These are phyloP conservation scores for Lanmaoa rubissima DNA, from an alignment of 768 basidiomycete genomes.

Conservation along the genomic window DNA sequence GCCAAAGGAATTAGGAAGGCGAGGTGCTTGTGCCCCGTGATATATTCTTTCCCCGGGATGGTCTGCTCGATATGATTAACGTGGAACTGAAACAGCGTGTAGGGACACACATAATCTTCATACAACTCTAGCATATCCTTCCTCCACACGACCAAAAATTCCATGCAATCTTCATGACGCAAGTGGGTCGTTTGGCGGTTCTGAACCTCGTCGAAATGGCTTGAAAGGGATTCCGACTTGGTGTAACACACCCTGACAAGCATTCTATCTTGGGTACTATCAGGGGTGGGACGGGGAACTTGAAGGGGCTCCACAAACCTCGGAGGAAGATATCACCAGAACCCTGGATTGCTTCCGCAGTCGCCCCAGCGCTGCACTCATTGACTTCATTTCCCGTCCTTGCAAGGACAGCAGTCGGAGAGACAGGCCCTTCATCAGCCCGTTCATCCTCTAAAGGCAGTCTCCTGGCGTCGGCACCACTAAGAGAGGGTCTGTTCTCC, in stretches of 20 bases:
- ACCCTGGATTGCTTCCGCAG: conserved; percentile 27
- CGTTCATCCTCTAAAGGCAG: conserved; percentile 1
- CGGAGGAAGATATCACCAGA: conserved; percentile 65
- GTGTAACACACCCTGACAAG: conserved; percentile 74
- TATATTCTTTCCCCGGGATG: conserved; percentile 65
- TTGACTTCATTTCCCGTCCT: conserved; percentile 55
- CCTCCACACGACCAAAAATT: conserved; percentile 87
- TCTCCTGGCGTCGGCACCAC: conserved; percentile 13
- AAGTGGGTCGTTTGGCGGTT: conserved; percentile 64
- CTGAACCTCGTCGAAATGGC: conserved; percentile 61
- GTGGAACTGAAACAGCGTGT: neutral
- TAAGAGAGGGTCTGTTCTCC: conserved; percentile 24
- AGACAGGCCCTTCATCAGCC: conserved; percentile 39
- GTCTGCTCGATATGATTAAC: conserved; percentile 37
- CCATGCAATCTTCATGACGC: conserved; percentile 66
- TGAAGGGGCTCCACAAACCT: conserved; percentile 47
- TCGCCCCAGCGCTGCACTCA: conserved; percentile 65
- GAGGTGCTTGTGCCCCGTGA: conserved; percentile 72
- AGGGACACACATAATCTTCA: conserved; percentile 69
- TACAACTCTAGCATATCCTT: conserved; percentile 79
- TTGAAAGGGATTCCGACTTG: conserved; percentile 46
- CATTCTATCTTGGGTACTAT: conserved; percentile 72
- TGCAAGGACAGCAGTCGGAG: conserved; percentile 66
- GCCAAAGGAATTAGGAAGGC: conserved; percentile 75
- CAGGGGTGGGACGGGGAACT: conserved; percentile 4